phyloP scores from a whole-genome alignment of 495 filamentous ascomycete species.

The Tuber brumale region DNA sequence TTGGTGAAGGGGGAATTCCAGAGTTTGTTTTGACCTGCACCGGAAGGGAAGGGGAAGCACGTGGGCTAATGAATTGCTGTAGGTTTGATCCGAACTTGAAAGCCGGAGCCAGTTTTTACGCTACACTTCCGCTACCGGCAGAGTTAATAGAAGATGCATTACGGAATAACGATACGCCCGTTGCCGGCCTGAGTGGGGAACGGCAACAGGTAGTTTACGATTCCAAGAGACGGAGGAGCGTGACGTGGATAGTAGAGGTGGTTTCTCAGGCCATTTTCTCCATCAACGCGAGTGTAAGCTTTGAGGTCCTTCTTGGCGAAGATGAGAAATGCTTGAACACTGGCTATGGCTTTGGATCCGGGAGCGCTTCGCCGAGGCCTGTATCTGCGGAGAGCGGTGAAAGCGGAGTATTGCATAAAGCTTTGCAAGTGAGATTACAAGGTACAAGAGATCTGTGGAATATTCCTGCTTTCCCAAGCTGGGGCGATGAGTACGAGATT shows the following conservation, averaged over 20 bases:
- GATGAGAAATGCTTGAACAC: slow-evolving; percentile 74
- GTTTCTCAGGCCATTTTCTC: slow-evolving; percentile 90
- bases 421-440: slow-evolving; percentile 69
- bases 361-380: slow-evolving; percentile 14
- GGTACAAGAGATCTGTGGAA: slow-evolving; percentile 89
- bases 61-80: neutral
- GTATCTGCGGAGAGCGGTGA: slow-evolving; percentile 16
- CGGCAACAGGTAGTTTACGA: slow-evolving; percentile 28
- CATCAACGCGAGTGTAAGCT: slow-evolving; percentile 75
- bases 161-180: neutral
- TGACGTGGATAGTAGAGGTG: slow-evolving; percentile 88
- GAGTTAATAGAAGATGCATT: slow-evolving; percentile 29
- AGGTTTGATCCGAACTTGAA: slow-evolving; percentile 90
- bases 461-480: slow-evolving; percentile 68
- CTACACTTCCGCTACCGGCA: slow-evolving; percentile 68
- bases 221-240: slow-evolving; percentile 48
- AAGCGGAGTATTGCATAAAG: slow-evolving; percentile 40
- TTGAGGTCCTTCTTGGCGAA: slow-evolving; percentile 75
- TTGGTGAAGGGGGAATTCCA: slow-evolving; percentile 25
- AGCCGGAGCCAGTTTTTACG: slow-evolving; percentile 78
- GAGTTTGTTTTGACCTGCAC: slow-evolving; percentile 15
- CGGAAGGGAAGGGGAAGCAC: neutral
- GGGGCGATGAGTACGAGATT: slow-evolving; percentile 37
- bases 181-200: slow-evolving; percentile 54
- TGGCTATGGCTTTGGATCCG: slow-evolving; percentile 43